Evolutionary conservation across 176 grass and related monocot genomes (phyloP).

Genomic region (barley (Hordeum vulgare)): MorexV3_pseudomolecules_assembly NC_058518.1:473378241-473378740

Average conservation of each 20-base stretch:
- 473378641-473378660: conserved; percentile 12
- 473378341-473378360: background rate
- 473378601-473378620: conserved; percentile 47
- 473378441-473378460: conserved; percentile 96
- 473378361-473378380: background rate
- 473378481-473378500: conserved; percentile 76
- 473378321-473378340: conserved; percentile 87
- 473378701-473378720: conserved; percentile 68
- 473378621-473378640: conserved; percentile 10
- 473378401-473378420: too few species aligned
- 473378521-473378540: conserved; percentile 71
- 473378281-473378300: conserved; percentile 89
- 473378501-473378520: conserved; percentile 97
- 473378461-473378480: conserved; percentile 54
- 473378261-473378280: conserved; percentile 75
- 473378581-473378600: conserved; percentile 88
- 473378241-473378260: conserved; percentile 87
- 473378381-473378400: too few species aligned
- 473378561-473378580: conserved; percentile 98
- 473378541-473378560: conserved; percentile 69
- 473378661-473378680: conserved; percentile 40
- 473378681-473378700: conserved; percentile 72
- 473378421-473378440: conserved; percentile 70
- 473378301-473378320: conserved; percentile 89
- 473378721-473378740: conserved; percentile 16